These are phyloP conservation scores for Scedosporium minutisporum DNA, from an alignment of 2,329 filamentous ascomycete genomes.

Conservation along the genomic window DNA sequence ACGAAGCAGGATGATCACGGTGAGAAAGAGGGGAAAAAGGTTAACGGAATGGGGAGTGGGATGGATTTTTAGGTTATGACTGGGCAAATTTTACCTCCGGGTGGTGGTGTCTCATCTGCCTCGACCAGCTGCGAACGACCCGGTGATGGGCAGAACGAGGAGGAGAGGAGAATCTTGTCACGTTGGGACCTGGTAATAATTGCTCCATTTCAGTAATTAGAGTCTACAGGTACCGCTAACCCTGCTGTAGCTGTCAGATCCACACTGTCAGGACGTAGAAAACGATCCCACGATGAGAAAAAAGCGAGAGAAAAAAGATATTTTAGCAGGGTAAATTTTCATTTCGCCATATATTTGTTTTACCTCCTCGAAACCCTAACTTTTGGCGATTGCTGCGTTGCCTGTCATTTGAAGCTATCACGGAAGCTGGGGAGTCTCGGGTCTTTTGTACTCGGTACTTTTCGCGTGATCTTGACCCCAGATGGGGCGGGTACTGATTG, in stretches of 20 bases:
- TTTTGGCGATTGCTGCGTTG: not conserved
- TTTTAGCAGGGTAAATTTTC: not conserved
- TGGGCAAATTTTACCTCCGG: not conserved
- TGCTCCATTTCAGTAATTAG: not conserved
- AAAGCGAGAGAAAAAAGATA: not conserved
- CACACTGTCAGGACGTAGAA: not conserved
- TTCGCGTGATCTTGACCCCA: not conserved
- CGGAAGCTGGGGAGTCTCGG: conserved; percentile 1
- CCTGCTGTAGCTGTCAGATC: conserved; percentile 1
- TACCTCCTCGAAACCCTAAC: not conserved
- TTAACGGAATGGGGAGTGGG: not conserved
- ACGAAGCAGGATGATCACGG: not conserved
- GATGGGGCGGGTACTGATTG: not conserved
- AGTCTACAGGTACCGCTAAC: conserved; percentile 1
- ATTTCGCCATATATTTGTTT: not conserved
- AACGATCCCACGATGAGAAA: not conserved
- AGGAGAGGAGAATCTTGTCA: not conserved
- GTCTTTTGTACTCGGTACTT: not conserved
- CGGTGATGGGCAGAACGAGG: not conserved
- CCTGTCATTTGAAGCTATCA: conserved; percentile 1
- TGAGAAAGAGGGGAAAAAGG: not conserved
- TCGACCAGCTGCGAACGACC: conserved; percentile 1
- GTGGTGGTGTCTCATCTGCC: not conserved
- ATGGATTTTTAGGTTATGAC: not conserved
- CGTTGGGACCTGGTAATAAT: conserved; percentile 1